phyloP scores from a whole-genome alignment of 176 grass and related monocot species.

The Oryza punctata region DNA sequence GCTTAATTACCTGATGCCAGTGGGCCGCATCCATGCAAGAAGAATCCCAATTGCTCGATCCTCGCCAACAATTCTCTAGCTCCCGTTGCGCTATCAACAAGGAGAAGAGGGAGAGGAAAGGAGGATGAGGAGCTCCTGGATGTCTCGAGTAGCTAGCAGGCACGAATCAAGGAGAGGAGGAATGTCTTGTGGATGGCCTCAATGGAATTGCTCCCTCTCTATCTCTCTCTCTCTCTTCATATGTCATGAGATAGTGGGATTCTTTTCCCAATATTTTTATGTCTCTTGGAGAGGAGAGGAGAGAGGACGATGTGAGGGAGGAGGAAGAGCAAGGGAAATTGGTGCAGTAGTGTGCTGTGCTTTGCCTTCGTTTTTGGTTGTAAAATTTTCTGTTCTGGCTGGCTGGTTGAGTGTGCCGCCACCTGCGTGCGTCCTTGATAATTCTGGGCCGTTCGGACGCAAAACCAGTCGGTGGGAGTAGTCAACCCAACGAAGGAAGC shows the following conservation, averaged over 20 bases:
- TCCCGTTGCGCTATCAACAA: not conserved
- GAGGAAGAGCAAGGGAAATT: conserved; percentile 23
- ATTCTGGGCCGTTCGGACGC: not conserved
- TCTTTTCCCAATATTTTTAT: conserved; percentile 52
- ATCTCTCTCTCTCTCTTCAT: conserved; percentile 20
- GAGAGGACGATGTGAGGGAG: not conserved
- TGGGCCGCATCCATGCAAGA: conserved; percentile 82
- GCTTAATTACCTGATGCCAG: conserved; percentile 75
- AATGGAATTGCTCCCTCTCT: conserved; percentile 48
- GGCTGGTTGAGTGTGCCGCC: not conserved
- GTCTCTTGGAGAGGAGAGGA: not conserved
- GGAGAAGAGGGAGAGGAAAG: not conserved
- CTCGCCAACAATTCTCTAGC: conserved; percentile 18
- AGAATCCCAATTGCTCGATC: conserved; percentile 39
- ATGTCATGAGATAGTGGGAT: conserved; percentile 67
- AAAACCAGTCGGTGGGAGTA: conserved; percentile 37
- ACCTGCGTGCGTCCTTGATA: not conserved
- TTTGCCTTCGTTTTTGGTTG: not conserved
- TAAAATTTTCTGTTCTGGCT: not conserved
- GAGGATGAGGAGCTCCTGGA: conserved; percentile 22
- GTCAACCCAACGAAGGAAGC: conserved; percentile 21
- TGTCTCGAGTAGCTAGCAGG: not conserved
- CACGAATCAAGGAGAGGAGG: conserved; percentile 39
- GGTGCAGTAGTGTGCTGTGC: not conserved
- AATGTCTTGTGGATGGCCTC: conserved; percentile 46